Percentiles rank a stretch among this genome's conserved stretches.
These are phyloP conservation scores for Solanum tacnaense DNA, from an alignment of 257 asterid species.

Conservation along the genomic window DNA sequence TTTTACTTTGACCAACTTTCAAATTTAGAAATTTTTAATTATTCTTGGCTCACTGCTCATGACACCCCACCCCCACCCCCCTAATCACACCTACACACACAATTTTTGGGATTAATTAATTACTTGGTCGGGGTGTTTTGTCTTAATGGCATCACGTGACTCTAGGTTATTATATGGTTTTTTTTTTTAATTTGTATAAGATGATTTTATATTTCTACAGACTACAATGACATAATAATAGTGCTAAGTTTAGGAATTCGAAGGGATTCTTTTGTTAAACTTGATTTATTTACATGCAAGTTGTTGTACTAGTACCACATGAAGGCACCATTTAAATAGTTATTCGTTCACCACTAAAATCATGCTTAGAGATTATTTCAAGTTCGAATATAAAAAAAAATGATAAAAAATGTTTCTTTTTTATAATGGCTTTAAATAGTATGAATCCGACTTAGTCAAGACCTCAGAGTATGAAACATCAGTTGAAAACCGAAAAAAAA, in stretches of 20 bases:
- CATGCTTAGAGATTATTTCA: background rate
- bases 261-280: background rate
- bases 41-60: constrained; percentile 2
- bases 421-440: background rate
- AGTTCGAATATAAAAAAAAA: background rate
- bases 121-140: constrained; percentile 93
- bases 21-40: background rate
- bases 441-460: background rate
- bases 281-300: background rate
- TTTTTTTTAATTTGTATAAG: constrained; percentile 6
- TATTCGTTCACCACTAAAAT: background rate
- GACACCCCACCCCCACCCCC: background rate
- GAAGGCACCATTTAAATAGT: background rate
- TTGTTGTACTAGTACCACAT: background rate
- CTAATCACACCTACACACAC: background rate
- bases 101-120: constrained; percentile 38
- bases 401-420: background rate
- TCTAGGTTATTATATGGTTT: constrained; percentile 20
- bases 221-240: background rate
- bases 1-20: background rate
- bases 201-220: background rate
- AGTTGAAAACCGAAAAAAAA: background rate
- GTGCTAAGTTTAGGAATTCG: background rate
- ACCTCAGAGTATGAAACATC: background rate
- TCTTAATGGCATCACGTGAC: constrained; percentile 82